Evolutionary conservation across 257 asterid species (phyloP), one percentile per base, ranked within the genome.

Genomic region (Scutellaria minor): DNA sequence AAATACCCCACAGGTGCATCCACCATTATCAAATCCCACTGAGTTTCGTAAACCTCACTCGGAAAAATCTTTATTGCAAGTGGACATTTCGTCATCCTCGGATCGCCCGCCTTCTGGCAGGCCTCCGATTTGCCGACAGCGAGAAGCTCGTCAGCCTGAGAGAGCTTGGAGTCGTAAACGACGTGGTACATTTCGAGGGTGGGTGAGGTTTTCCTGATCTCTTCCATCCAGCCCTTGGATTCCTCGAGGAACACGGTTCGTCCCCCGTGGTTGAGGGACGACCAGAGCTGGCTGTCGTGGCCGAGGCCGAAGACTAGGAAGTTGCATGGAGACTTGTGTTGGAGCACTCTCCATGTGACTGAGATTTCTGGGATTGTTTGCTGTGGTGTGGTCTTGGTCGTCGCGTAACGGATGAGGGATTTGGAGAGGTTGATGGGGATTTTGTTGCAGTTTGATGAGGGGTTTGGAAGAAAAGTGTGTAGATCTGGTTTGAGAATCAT

Each of bases 1-100:
- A 0, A 15, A 14, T 39, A 51, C 12, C 79, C 84, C 4, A 63
- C 71, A 1, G 84, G 84, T 3, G 84, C 87, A 14, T 83, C 87
- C 66, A 83, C 82, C 87, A 83, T 80, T 0, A 83, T 71, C 71
- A 80, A 22, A 14, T 83, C 87, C 83, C 84, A 83, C 22, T 74
- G 79, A 6, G 46, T 68, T 7, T 83, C 87, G 12, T 83, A 80
- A 1, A 77, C 77, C 39, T 56, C 69, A 2, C 37, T 71, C 5
- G 87, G 87, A n/a, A 83, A 45, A 11, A 63, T 54, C 66, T 65
- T 79, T 9, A 70, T 11, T 1, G 79, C 81, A 8, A 83, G 75
- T 27, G 61, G 78, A 35, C 87, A 83, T 13, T 50, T 74, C 0
- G 87, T 80, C 5, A 9, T 18, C 63, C 83, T 80, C 15, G 83